Percentiles rank a stretch among this genome's conserved stretches.
Evolutionary conservation across 2,329 filamentous ascomycete genomes (phyloP).

Genomic region (Talaromyces pinophilus): DNA sequence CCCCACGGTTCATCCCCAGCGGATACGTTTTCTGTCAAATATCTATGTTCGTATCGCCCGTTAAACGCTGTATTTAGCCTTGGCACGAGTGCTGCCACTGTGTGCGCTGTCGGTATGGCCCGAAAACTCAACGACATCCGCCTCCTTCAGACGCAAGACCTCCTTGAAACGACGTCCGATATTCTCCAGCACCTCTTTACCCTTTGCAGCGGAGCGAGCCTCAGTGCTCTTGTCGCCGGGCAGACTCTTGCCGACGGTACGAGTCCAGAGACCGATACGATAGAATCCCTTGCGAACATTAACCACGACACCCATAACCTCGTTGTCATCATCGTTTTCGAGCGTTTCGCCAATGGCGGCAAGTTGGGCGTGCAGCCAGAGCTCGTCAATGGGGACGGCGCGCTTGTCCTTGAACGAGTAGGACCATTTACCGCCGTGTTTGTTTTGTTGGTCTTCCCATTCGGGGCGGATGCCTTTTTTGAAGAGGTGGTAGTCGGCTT

Average conservation of each 20-base stretch:
- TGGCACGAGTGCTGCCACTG: constrained; percentile 89
- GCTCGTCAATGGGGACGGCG: constrained; percentile 83
- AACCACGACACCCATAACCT: constrained; percentile 99
- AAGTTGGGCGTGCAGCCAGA: constrained; percentile 97
- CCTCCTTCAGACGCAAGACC: constrained; percentile 74
- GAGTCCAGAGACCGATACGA: constrained; percentile 96
- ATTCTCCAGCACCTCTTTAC: constrained; percentile 76
- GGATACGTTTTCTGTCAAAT: background rate
- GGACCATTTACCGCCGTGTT: constrained; percentile 98
- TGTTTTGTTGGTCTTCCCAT: constrained; percentile 98
- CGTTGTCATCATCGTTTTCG: constrained; percentile 87
- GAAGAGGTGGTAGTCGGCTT: constrained; percentile 99
- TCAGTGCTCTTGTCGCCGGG: constrained; percentile 73
- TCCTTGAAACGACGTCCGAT: constrained; percentile 94
- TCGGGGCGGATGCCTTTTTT: constrained; percentile 95
- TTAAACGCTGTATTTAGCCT: constrained; percentile 89
- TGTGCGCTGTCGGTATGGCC: constrained; percentile 94
- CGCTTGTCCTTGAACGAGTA: constrained; percentile 98
- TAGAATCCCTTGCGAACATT: constrained; percentile 99
- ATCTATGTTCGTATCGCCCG: background rate
- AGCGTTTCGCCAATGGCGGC: constrained; percentile 96
- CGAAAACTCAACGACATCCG: constrained; percentile 87
- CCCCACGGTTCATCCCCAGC: background rate
- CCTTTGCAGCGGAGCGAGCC: constrained; percentile 76
- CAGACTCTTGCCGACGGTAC: constrained; percentile 83